A percentile compares a stretch with the other conserved stretches of the same genome.
Evolutionary conservation across 176 grass and related monocot genomes (phyloP).

Genomic region (Carex littledalei): DNA sequence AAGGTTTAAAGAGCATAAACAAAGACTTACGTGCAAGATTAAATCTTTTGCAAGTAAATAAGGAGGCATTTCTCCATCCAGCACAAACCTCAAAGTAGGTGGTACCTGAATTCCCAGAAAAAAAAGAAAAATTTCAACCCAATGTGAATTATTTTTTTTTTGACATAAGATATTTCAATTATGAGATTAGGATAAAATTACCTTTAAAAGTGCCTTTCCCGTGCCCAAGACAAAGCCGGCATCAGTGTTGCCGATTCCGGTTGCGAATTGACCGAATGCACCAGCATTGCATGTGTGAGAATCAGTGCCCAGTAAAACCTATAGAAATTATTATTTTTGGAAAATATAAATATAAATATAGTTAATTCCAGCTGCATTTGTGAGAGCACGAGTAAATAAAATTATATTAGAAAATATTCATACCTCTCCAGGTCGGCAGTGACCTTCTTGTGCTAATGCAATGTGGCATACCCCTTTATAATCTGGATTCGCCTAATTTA

Average conservation of each 20-base stretch:
- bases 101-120: conserved; percentile 53
- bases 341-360: no score
- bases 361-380: no score
- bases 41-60: conserved; percentile 97
- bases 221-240: conserved; percentile 93
- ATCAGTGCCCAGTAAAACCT: conserved; percentile 96
- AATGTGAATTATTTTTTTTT: background rate
- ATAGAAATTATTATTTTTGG: no score
- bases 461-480: conserved; percentile 96
- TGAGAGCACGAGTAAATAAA: no score
- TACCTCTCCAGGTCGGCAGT: conserved; percentile 93
- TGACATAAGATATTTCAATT: background rate
- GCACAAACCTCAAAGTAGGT: conserved; percentile 62
- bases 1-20: background rate
- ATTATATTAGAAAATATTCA: background rate
- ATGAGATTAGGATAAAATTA: conserved; percentile 19
- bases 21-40: conserved; percentile 81
- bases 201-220: conserved; percentile 86
- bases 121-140: background rate
- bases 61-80: conserved; percentile 93
- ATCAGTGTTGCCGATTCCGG: conserved; percentile 92
- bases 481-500: conserved; percentile 74
- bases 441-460: conserved; percentile 88
- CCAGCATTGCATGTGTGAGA: conserved; percentile 97
- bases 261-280: conserved; percentile 92